These are phyloP conservation scores for Mycosphaerella sp. DNA, from an alignment of 2,329 filamentous ascomycete genomes.

Conservation along the genomic window DNA sequence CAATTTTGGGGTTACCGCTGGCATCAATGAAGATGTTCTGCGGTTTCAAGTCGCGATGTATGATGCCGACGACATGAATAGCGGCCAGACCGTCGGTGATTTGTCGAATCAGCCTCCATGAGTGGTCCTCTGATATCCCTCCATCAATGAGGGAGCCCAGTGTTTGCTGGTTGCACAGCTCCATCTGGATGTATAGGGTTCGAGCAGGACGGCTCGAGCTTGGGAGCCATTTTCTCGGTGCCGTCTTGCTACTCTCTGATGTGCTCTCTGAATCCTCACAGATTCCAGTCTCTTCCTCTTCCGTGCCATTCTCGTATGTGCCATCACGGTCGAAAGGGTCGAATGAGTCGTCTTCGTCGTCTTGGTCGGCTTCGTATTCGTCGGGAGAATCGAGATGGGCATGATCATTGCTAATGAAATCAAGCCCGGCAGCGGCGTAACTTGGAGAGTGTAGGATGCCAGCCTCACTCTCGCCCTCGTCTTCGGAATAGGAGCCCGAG, in stretches of 20 bases:
- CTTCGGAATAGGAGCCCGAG: not conserved
- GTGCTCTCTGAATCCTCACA: slow-evolving; percentile 25
- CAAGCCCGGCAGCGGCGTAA: slow-evolving; percentile 68
- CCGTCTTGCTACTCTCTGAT: slow-evolving; percentile 4
- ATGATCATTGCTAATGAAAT: slow-evolving; percentile 86
- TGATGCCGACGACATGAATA: slow-evolving; percentile 84
- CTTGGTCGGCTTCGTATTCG: slow-evolving; percentile 38
- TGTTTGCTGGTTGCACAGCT: slow-evolving; percentile 92
- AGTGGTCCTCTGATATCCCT: slow-evolving; percentile 67
- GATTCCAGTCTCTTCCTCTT: slow-evolving; percentile 29
- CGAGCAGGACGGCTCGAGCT: slow-evolving; percentile 53
- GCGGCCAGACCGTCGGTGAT: slow-evolving; percentile 84
- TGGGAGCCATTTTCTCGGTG: slow-evolving; percentile 42
- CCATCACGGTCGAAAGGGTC: slow-evolving; percentile 4
- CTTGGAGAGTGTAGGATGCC: slow-evolving; percentile 59
- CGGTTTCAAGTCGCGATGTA: slow-evolving; percentile 92
- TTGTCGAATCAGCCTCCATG: slow-evolving; percentile 87
- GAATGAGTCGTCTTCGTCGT: slow-evolving; percentile 53
- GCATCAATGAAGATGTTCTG: slow-evolving; percentile 97
- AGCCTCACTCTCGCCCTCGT: slow-evolving; percentile 48
- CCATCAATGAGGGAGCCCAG: slow-evolving; percentile 79
- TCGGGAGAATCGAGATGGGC: slow-evolving; percentile 73
- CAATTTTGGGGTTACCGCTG: slow-evolving; percentile 85
- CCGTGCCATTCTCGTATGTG: slow-evolving; percentile 41
- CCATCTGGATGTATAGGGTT: slow-evolving; percentile 96